Conservation (phyloP, 1,284 basidiomycete genomes). For the Uromyces viciae-fabae region DNA sequence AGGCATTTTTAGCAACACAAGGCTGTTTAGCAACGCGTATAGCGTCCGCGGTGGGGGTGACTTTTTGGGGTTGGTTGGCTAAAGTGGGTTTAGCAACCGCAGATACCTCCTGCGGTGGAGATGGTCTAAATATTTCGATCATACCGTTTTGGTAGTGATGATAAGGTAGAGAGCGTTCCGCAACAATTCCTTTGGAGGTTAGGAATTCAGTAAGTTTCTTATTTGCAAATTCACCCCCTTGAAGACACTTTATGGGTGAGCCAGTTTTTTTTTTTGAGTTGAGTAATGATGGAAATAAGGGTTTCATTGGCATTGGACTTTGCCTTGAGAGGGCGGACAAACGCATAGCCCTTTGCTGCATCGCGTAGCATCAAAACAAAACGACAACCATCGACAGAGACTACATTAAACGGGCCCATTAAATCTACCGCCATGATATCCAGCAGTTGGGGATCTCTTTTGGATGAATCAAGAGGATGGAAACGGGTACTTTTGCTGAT, state of each 20-base stretch:
- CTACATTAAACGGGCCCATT: slow-evolving; percentile 7
- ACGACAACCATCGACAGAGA: background rate
- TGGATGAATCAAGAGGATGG: background rate
- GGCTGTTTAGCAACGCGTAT: too few species aligned
- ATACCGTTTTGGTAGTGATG: slow-evolving; percentile 25
- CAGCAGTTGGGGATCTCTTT: background rate
- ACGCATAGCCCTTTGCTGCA: background rate
- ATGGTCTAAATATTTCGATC: too few species aligned
- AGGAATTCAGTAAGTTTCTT: background rate
- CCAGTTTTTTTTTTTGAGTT: background rate
- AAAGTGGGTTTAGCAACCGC: too few species aligned
- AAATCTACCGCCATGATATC: slow-evolving; percentile 7
- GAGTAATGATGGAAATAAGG: background rate
- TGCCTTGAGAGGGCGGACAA: background rate
- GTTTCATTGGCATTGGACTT: background rate
- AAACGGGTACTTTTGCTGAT: background rate
- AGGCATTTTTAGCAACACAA: too few species aligned
- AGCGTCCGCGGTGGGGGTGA: too few species aligned
- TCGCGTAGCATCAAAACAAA: background rate
- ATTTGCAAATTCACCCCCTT: slow-evolving; percentile 5
- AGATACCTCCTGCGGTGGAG: too few species aligned
- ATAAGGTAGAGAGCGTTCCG: background rate
- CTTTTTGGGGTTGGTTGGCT: too few species aligned
- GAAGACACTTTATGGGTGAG: background rate
- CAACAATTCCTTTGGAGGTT: background rate